Conservation (phyloP, 495 filamentous ascomycete species). For the Podospora australis region DNA sequence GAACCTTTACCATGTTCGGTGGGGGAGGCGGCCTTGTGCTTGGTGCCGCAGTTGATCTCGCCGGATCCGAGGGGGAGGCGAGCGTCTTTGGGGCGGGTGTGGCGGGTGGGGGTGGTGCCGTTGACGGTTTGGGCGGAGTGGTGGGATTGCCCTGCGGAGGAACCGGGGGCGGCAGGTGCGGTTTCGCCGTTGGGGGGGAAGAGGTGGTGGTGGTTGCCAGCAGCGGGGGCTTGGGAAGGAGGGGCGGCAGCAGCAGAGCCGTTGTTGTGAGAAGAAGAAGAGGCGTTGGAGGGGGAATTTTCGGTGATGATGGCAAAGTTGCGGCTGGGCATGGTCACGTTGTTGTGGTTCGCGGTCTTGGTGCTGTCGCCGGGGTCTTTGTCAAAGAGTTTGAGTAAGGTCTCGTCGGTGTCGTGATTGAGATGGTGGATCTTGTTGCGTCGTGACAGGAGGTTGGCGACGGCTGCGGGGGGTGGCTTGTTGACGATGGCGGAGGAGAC, state of each 20-base stretch:
- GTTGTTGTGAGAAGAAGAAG: constrained; percentile 9
- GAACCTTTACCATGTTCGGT: constrained; percentile 44
- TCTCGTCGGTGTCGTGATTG: constrained; percentile 80
- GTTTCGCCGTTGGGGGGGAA: not conserved
- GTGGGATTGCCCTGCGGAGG: constrained; percentile 8
- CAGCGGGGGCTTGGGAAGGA: not conserved
- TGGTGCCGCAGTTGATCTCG: constrained; percentile 58
- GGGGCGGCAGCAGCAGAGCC: constrained; percentile 14
- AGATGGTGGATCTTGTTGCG: constrained; percentile 91
- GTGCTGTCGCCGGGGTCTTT: constrained; percentile 64
- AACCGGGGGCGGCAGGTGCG: not conserved
- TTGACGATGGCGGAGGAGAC: constrained; percentile 91
- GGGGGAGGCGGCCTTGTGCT: constrained; percentile 54
- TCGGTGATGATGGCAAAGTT: constrained; percentile 86
- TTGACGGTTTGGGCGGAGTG: not conserved
- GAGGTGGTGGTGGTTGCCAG: constrained; percentile 4
- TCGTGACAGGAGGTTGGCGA: constrained; percentile 79
- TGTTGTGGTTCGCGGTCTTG: constrained; percentile 65
- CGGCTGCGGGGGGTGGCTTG: constrained; percentile 79
- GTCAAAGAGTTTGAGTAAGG: constrained; percentile 78
- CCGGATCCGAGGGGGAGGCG: constrained; percentile 58
- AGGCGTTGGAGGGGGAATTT: constrained; percentile 40
- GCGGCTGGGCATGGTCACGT: constrained; percentile 82
- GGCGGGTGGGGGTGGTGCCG: constrained; percentile 11
- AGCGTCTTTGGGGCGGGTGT: constrained; percentile 49